A percentile compares a stretch with the other conserved stretches of the same genome.
Evolutionary conservation across 768 basidiomycete genomes (phyloP).

Genomic region (Candolleomyces aberdarensis): DNA sequence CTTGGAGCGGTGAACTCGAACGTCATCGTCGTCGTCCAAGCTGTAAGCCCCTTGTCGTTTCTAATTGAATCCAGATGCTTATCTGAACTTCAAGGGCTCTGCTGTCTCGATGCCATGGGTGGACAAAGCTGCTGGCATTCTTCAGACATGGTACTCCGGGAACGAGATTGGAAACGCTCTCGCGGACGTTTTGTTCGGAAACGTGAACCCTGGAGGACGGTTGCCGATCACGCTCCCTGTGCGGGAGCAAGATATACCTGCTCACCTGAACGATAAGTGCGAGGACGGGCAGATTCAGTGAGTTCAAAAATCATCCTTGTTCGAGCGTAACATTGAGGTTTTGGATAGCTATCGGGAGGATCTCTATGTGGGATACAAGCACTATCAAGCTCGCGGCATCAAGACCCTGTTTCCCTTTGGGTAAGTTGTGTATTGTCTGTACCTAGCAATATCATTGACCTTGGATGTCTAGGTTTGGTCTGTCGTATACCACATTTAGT

Average conservation of each 20-base stretch:
- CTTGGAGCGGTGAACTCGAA: slow-evolving; percentile 54
- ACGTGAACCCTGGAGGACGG: slow-evolving; percentile 57
- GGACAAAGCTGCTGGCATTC: slow-evolving; percentile 45
- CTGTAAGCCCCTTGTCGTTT: slow-evolving; percentile 35
- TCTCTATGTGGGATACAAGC: slow-evolving; percentile 68
- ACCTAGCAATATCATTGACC: not conserved
- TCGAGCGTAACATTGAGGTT: not conserved
- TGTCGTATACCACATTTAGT: slow-evolving; percentile 73
- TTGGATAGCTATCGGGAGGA: slow-evolving; percentile 52
- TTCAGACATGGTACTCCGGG: slow-evolving; percentile 66
- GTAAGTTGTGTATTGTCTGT: slow-evolving; percentile 26
- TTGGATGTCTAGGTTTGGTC: slow-evolving; percentile 37
- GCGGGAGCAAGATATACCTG: slow-evolving; percentile 59
- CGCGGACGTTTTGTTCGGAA: slow-evolving; percentile 62
- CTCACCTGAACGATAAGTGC: slow-evolving; percentile 53
- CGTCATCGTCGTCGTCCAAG: slow-evolving; percentile 59
- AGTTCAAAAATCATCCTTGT: slow-evolving; percentile 8
- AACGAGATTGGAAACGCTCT: slow-evolving; percentile 66
- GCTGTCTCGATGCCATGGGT: slow-evolving; percentile 78
- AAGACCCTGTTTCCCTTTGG: slow-evolving; percentile 68
- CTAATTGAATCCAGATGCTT: not conserved
- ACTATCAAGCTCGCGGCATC: slow-evolving; percentile 53
- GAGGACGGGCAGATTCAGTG: slow-evolving; percentile 55
- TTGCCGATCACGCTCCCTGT: slow-evolving; percentile 61
- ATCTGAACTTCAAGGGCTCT: slow-evolving; percentile 44